Base-by-base conservation (phyloP, 1,284 basidiomycete species). In the Cryptococcus sp. region DNA sequence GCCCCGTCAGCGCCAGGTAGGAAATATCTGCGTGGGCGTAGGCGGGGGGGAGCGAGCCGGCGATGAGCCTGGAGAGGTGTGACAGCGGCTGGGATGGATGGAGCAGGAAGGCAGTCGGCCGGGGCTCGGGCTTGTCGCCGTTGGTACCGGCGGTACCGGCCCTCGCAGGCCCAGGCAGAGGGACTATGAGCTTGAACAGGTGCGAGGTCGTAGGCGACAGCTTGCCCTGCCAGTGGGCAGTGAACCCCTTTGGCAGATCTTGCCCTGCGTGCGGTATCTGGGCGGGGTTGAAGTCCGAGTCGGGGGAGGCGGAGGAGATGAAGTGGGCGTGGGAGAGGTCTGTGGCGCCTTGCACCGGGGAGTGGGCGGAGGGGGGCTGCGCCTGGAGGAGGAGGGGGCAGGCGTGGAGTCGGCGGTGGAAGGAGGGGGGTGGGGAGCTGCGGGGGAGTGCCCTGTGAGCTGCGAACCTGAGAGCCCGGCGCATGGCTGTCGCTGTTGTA, bases 121-220 rank as follows among this genome's bases (percentile, higher is more conserved):
- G 58, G 1, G 62, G 61, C 20, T 57, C 53, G 9, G 23, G 45
- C n/a, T 16, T 53, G 39, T 28, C 46, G 45, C 35, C 45, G 15
- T 4, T 12, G 7, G 21, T 50, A 11, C 24, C 40, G 2, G n/a
- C 39, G 9, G 38, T 33, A 79, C 78, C 20, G 20, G 39, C 23
- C 15, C 50, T 28, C 16, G 33, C 24, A 13, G 50, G 37, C 12
- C 65, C 61, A 6, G 74, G 70, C 11, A 86, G 67, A 0, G 85
- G 84, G 0, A 86, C 71, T 46, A 86, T 82, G 16, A 86, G 77
- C 67, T 85, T 86, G 79, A 86, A 85, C 13, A 86, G 71, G 65
- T 85, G 85, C 0, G 83, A 84, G 0, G 82, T 80, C 0, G 85
- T 87, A 1, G 84, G 82, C 3, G 81, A 79, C 2, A 86, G 73